Conservation (phyloP, 2,329 filamentous ascomycete genomes). For the Fusarium albidum region DNA sequence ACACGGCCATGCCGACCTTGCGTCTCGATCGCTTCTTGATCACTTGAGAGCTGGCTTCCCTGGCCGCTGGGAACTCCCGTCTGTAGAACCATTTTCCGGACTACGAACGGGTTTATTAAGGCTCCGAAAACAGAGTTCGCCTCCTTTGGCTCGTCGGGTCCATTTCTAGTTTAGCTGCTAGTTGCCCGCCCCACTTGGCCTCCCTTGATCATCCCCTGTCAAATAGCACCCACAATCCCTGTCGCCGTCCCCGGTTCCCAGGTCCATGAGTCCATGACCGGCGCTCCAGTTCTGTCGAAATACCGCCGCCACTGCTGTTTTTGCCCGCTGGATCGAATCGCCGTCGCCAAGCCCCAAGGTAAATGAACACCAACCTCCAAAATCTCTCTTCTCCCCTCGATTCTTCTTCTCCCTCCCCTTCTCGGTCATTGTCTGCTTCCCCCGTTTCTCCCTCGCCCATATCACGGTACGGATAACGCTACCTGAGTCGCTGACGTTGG, state of each 20-base stretch:
- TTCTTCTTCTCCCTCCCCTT: neutral
- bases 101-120: neutral
- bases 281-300: slow-evolving; percentile 20
- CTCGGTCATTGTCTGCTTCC: neutral
- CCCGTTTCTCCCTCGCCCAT: neutral
- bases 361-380: slow-evolving; percentile 34
- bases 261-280: slow-evolving; percentile 1
- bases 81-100: too few relatives aligned
- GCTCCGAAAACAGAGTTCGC: neutral
- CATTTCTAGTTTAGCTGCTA: too few relatives aligned
- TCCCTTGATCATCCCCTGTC: slow-evolving; percentile 16
- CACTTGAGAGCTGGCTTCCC: slow-evolving; percentile 4
- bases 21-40: slow-evolving; percentile 26
- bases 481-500: slow-evolving; percentile 12
- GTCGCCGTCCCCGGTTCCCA: slow-evolving; percentile 21
- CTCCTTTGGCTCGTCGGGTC: slow-evolving; percentile 12
- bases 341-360: slow-evolving; percentile 22
- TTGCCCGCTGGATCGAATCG: slow-evolving; percentile 13
- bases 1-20: slow-evolving; percentile 1
- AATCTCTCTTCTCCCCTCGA: slow-evolving; percentile 9
- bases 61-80: neutral
- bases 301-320: slow-evolving; percentile 23
- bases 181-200: slow-evolving; percentile 3
- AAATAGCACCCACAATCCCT: slow-evolving; percentile 11
- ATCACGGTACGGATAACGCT: too few relatives aligned